These are phyloP conservation scores for Candida coleopterorum DNA, from an alignment of 805 yeast species.

Conservation along the genomic window DNA sequence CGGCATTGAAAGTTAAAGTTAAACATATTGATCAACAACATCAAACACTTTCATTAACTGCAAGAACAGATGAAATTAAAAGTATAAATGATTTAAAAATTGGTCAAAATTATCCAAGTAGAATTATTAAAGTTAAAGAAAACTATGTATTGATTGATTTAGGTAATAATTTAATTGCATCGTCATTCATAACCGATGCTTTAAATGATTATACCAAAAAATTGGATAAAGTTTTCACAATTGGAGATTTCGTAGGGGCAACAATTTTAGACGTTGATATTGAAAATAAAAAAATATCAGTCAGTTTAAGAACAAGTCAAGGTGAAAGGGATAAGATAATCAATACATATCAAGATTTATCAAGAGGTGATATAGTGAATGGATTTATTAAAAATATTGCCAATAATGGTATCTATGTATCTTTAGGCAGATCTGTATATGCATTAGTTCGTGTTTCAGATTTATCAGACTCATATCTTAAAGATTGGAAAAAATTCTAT, in stretches of 20 bases:
- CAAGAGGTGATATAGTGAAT: constrained; percentile 66
- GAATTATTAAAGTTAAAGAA: constrained; percentile 54
- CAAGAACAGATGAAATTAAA: constrained; percentile 41
- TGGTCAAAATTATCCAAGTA: constrained; percentile 57
- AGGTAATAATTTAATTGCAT: constrained; percentile 57
- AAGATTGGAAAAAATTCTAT: constrained; percentile 84
- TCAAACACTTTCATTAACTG: constrained; percentile 44
- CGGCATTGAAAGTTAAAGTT: constrained; percentile 59
- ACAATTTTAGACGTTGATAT: constrained; percentile 46
- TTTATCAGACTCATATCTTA: constrained; percentile 73
- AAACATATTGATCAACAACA: constrained; percentile 49
- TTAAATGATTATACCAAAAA: constrained; percentile 58
- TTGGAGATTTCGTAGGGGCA: constrained; percentile 55
- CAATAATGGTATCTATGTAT: constrained; percentile 72
- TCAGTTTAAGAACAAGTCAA: constrained; percentile 53
- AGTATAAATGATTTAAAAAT: constrained; percentile 47
- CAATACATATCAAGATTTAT: constrained; percentile 46
- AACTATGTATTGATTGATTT: constrained; percentile 63
- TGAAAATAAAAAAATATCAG: constrained; percentile 50
- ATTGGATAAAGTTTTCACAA: constrained; percentile 44
- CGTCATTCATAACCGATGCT: constrained; percentile 74
- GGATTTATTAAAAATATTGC: constrained; percentile 79
- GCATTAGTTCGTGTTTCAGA: constrained; percentile 82
- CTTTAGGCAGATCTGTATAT: constrained; percentile 62
- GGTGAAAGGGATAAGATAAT: constrained; percentile 50